Conservation (phyloP, 345 rosid species). For the Citrus trifoliata region DNA sequence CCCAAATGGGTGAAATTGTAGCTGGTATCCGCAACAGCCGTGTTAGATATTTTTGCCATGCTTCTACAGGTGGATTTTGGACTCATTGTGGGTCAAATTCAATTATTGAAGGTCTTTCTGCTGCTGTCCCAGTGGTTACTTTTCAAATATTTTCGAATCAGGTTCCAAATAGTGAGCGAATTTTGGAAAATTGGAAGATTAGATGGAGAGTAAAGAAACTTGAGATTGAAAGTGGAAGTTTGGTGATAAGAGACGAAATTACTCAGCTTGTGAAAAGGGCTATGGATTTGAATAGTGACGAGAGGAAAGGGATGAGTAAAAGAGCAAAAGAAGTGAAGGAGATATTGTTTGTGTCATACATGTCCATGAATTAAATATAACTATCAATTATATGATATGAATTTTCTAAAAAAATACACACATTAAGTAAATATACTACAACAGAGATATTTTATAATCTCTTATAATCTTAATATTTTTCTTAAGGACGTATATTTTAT, state of each 20-base stretch:
- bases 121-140: constrained; percentile 37
- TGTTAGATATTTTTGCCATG: constrained; percentile 18
- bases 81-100: constrained; percentile 43
- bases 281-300: constrained; percentile 19
- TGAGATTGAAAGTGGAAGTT: not conserved
- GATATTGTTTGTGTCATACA: too few species aligned
- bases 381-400: too few species aligned
- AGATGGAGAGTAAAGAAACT: constrained; percentile 27
- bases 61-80: constrained; percentile 39
- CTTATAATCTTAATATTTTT: too few species aligned
- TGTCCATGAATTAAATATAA: too few species aligned
- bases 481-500: not conserved
- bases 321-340: constrained; percentile 12
- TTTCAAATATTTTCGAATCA: constrained; percentile 35
- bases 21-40: constrained; percentile 25
- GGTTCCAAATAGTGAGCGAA: constrained; percentile 21
- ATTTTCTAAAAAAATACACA: too few species aligned
- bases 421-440: rapidly evolving
- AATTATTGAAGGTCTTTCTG: constrained; percentile 25
- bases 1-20: constrained; percentile 28
- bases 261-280: constrained; percentile 5
- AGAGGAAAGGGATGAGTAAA: constrained; percentile 19
- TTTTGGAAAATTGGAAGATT: constrained; percentile 36
- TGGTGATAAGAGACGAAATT: constrained; percentile 27
- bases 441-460: too few species aligned